Base-by-base conservation (phyloP, 208 protist genomes). In the Leishmania arabica region DNA sequence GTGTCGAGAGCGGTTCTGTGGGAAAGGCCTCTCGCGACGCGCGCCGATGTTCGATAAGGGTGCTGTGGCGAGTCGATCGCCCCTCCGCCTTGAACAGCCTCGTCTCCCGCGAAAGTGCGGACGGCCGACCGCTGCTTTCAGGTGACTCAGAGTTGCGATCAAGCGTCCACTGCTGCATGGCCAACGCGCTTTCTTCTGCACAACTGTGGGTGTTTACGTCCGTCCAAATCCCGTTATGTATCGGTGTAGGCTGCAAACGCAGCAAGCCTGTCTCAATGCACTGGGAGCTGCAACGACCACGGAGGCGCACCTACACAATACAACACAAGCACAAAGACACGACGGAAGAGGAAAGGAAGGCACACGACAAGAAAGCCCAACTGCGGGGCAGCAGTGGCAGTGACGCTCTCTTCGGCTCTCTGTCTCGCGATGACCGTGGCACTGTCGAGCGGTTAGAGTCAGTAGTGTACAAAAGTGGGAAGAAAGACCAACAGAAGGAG, bases 131-230 rank as follows among this genome's bases (percentile, higher is more conserved):
- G 60, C 40, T 86, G 78, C 82, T 86, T 53, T 86, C 82, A 17
- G 82, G 82, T 9, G 82, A 86, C 78, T 86, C 82, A 31, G 82
- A 86, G 74, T 40, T 80, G 72, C 82, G 54, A 51, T 86, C 82
- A 27, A 82, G 42, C 4, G 78, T 72, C 82, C 82, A 86, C 78
- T 86, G 78, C 73, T 82, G 82, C 82, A 86, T 86, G 19, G 34
- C 60, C 60, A 24, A 49, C 27, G 62, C 11, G 37, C 40, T 5
- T 58, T 15, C 24, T n/a, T 21, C 21, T n/a, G 37, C 42, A n/a
- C 21, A 1, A 51, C 24, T 49, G 40, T 49, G 68, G 47, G 58
- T 64, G 24, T n/a, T 5, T 70, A 8, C 40, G 31, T 27, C 19
- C 37, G 34, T 70, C 60, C 27, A 19, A 19, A 62, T 62, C 60